These are phyloP conservation scores for Wickerhamomyces queroliae DNA, from an alignment of 805 yeast genomes.

Conservation along the genomic window DNA sequence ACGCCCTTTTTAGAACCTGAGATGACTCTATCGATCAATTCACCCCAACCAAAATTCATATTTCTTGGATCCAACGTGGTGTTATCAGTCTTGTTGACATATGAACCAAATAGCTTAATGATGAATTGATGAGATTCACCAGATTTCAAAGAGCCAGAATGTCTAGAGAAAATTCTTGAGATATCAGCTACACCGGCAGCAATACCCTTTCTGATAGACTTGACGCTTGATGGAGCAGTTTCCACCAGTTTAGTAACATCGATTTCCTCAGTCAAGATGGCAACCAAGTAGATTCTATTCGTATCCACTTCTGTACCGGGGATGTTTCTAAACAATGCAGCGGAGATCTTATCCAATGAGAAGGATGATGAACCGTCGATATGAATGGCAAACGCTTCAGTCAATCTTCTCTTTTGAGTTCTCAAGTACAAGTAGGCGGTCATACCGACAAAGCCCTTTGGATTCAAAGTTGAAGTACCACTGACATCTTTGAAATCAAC, in stretches of 20 bases:
- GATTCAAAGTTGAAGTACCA: conserved; percentile 51
- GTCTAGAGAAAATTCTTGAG: conserved; percentile 66
- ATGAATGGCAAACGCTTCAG: conserved; percentile 75
- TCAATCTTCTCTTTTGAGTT: conserved; percentile 53
- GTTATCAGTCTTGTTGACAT: conserved; percentile 33
- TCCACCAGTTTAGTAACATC: conserved; percentile 29
- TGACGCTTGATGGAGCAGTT: conserved; percentile 18
- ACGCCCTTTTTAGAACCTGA: conserved; percentile 70
- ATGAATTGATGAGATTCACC: conserved; percentile 68
- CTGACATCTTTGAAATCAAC: conserved; percentile 74
- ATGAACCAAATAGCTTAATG: conserved; percentile 68
- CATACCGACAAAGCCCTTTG: conserved; percentile 65
- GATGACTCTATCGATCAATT: conserved; percentile 70
- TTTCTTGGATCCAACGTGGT: conserved; percentile 31
- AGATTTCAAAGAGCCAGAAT: conserved; percentile 50
- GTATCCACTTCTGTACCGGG: conserved; percentile 61
- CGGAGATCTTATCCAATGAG: conserved; percentile 62
- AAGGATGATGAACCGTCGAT: conserved; percentile 53
- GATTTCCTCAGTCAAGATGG: conserved; percentile 66
- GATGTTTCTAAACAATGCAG: conserved; percentile 73
- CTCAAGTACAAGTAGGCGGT: conserved; percentile 69
- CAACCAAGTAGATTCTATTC: conserved; percentile 69
- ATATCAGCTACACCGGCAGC: conserved; percentile 89
- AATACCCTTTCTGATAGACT: conserved; percentile 63
- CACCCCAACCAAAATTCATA: conserved; percentile 83